Evolutionary conservation across 2,329 filamentous ascomycete species (phyloP).

Genomic region (Colletotrichum musae): DNA sequence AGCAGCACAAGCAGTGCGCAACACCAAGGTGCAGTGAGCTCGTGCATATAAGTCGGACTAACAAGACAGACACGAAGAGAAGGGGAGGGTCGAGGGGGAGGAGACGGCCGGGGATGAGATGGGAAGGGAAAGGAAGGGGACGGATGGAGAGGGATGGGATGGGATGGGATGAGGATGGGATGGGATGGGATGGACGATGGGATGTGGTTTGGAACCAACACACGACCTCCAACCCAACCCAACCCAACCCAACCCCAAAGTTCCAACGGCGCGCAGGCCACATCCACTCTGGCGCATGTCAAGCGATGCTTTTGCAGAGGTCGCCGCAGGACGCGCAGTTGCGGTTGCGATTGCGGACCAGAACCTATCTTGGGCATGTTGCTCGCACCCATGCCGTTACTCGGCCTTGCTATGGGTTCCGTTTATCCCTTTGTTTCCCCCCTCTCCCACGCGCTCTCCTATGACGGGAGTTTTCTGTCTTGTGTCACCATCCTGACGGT

Average conservation of each 20-base stretch:
- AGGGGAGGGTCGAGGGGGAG: neutral
- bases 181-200: neutral
- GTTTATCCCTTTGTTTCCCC: conserved; percentile 22
- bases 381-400: neutral
- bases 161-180: neutral
- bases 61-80: too few species aligned
- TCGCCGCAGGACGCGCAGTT: neutral
- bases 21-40: too few species aligned
- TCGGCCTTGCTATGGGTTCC: neutral
- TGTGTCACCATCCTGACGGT: conserved; percentile 11
- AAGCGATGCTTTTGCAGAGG: neutral
- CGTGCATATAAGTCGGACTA: too few species aligned
- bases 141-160: neutral
- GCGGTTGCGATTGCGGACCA: conserved; percentile 11
- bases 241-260: conserved; percentile 5
- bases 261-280: conserved; percentile 1
- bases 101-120: neutral
- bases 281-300: conserved; percentile 7
- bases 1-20: too few species aligned
- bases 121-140: neutral
- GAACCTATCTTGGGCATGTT: conserved; percentile 1
- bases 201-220: conserved; percentile 19
- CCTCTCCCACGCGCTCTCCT: neutral
- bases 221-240: neutral
- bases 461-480: neutral